Percentiles rank a stretch among this genome's conserved stretches.
These are phyloP conservation scores for Liriodendron chinense DNA, from an alignment of 164 flowering plant genomes.

Conservation along the genomic window DNA sequence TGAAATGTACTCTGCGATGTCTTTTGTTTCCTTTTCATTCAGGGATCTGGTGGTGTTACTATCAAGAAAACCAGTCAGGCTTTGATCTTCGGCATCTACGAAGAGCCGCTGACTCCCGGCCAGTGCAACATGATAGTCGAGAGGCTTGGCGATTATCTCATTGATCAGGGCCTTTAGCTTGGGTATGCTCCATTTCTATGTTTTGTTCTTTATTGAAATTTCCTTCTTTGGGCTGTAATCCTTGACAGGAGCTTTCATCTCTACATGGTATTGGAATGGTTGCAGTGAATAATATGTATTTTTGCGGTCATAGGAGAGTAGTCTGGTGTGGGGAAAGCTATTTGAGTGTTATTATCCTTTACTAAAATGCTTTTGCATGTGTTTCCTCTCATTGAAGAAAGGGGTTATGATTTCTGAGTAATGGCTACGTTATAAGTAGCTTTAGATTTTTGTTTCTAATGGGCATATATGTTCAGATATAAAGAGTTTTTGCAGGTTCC, in stretches of 20 bases:
- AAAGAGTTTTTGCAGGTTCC: no score
- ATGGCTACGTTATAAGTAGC: neutral
- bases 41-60: conserved; percentile 24
- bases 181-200: neutral
- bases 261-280: conserved; percentile 10
- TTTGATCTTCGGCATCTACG: conserved; percentile 23
- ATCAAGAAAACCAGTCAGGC: conserved; percentile 20
- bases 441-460: neutral
- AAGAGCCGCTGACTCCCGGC: conserved; percentile 19
- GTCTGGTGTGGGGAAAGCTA: conserved; percentile 4
- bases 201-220: neutral
- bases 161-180: conserved; percentile 21
- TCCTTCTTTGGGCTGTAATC: conserved; percentile 8
- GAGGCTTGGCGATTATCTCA: conserved; percentile 26
- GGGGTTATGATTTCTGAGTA: neutral
- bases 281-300: conserved; percentile 10
- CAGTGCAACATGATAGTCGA: conserved; percentile 27
- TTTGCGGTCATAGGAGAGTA: neutral
- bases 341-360: neutral
- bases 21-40: neutral
- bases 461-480: neutral
- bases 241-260: conserved; percentile 1
- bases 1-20: no score
- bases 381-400: neutral
- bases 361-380: neutral